Conservation (phyloP, 2,329 filamentous ascomycete species). For the Clonostachys sp. region DNA sequence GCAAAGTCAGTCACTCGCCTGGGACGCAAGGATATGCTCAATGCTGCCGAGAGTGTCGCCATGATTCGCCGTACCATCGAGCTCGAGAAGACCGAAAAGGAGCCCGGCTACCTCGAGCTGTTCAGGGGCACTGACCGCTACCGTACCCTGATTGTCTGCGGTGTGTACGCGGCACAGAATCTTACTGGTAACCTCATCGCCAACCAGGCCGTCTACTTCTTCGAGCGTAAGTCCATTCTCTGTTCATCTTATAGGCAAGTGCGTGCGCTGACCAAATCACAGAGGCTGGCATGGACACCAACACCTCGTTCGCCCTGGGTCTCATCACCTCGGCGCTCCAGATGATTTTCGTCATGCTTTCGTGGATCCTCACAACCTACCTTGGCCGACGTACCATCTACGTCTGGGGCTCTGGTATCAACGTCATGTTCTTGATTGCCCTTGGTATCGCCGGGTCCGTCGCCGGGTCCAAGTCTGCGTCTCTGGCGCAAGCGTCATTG, state of each 20-base stretch:
- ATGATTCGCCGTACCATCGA: constrained; percentile 55
- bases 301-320: constrained; percentile 56
- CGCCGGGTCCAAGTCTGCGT: constrained; percentile 28
- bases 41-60: constrained; percentile 33
- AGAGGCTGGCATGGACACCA: constrained; percentile 55
- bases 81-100: constrained; percentile 36
- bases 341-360: constrained; percentile 58
- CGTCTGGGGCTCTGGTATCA: constrained; percentile 53
- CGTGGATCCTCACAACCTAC: constrained; percentile 62
- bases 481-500: constrained; percentile 54
- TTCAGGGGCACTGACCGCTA: constrained; percentile 48
- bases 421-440: constrained; percentile 45
- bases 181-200: constrained; percentile 57
- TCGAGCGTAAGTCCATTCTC: constrained; percentile 25
- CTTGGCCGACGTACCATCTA: constrained; percentile 61
- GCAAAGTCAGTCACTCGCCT: constrained; percentile 40
- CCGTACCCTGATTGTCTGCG: constrained; percentile 50
- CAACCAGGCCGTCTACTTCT: constrained; percentile 59
- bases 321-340: constrained; percentile 63
- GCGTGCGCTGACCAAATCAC: constrained; percentile 6
- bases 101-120: constrained; percentile 43
- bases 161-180: constrained; percentile 55
- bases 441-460: constrained; percentile 57
- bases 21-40: constrained; percentile 19
- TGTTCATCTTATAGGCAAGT: too few relatives aligned